Conservation (phyloP, 257 asterid genomes). For the Plectranthus barbatus region DNA sequence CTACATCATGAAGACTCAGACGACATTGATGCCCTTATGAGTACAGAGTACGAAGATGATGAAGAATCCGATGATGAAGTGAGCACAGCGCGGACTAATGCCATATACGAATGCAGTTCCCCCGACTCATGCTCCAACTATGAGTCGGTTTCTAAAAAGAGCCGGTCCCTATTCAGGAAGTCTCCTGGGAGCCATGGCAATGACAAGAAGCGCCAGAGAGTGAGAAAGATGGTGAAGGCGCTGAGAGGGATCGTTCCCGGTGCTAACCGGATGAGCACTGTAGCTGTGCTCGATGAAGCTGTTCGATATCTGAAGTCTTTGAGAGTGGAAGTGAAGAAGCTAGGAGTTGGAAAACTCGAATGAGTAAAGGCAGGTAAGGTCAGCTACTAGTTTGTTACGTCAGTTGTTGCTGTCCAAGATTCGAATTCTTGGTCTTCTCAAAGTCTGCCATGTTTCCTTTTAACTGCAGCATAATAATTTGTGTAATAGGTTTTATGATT, state of each 20-base stretch:
- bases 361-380: neutral
- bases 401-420: neutral
- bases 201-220: slow-evolving; percentile 37
- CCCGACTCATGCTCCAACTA: slow-evolving; percentile 67
- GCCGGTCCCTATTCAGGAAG: slow-evolving; percentile 17
- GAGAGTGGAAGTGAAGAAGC: slow-evolving; percentile 63
- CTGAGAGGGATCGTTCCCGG: slow-evolving; percentile 64
- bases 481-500: too few species aligned
- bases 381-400: neutral
- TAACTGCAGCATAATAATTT: too few species aligned
- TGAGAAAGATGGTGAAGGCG: slow-evolving; percentile 63
- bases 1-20: slow-evolving; percentile 60
- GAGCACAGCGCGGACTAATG: slow-evolving; percentile 69
- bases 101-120: slow-evolving; percentile 37
- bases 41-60: slow-evolving; percentile 43
- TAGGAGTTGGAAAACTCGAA: slow-evolving; percentile 35
- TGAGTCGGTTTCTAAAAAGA: slow-evolving; percentile 31
- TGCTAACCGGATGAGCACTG: slow-evolving; percentile 52
- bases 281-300: slow-evolving; percentile 74
- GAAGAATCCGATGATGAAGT: slow-evolving; percentile 49
- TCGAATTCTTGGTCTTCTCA: neutral
- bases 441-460: too few species aligned
- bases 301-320: slow-evolving; percentile 73
- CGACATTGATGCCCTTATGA: slow-evolving; percentile 68
- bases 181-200: slow-evolving; percentile 21